These are phyloP conservation scores for slime mould (Dictyostelium discoideum) DNA, from an alignment of 78 protist genomes.

Conservation along the genomic window DNA sequence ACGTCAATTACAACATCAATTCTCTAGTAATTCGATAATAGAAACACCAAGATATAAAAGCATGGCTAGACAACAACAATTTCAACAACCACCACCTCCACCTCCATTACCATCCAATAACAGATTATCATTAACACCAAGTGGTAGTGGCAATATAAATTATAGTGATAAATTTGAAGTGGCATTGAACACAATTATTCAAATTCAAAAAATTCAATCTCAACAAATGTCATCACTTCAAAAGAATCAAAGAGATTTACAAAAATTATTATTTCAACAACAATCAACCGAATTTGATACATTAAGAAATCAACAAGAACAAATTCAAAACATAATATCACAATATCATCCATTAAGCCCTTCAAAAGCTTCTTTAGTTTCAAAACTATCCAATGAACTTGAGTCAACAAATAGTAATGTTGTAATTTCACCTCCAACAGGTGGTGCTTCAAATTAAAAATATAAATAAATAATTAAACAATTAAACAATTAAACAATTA, in stretches of 20 bases:
- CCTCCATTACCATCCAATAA: background rate
- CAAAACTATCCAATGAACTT: background rate
- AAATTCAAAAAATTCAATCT: constrained; percentile 28
- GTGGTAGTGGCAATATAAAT: background rate
- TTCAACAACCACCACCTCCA: constrained; percentile 32
- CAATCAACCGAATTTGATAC: constrained; percentile 17
- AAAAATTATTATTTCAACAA: constrained; percentile 47
- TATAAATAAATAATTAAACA: too few relatives aligned
- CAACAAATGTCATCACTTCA: constrained; percentile 49
- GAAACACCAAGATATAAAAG: constrained; percentile 11
- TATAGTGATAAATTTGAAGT: constrained; percentile 28
- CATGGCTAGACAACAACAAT: background rate
- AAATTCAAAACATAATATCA: constrained; percentile 29
- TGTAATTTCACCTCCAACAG: background rate
- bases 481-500: background rate
- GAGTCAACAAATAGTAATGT: background rate
- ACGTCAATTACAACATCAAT: constrained; percentile 17
- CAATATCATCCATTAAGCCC: constrained; percentile 17
- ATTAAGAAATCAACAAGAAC: constrained; percentile 38
- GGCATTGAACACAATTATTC: constrained; percentile 27
- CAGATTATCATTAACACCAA: background rate
- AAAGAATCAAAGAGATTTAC: constrained; percentile 36
- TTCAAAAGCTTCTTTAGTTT: background rate
- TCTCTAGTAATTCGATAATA: constrained; percentile 1
- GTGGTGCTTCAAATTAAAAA: background rate